phyloP scores from a whole-genome alignment of 371 early-diverging fungal genomes.

The Smittium mucronatum region DNA sequence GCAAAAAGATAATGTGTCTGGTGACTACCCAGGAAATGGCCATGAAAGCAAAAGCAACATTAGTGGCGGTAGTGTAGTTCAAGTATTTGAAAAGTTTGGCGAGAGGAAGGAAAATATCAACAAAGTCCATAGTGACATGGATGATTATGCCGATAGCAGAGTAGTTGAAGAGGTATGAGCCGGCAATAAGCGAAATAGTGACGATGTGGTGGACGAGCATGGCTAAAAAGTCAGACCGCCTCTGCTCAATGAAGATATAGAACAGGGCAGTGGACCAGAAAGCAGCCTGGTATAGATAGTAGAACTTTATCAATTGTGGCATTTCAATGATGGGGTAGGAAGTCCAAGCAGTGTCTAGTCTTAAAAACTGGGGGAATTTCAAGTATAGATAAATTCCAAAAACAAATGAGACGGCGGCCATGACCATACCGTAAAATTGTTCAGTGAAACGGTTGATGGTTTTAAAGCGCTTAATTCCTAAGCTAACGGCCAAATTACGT shows the following conservation, averaged over 20 bases:
- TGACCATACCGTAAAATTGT: conserved; percentile 51
- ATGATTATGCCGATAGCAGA: conserved; percentile 72
- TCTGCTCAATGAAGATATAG: conserved; percentile 57
- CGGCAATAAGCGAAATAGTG: conserved; percentile 49
- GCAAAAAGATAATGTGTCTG: conserved; percentile 48
- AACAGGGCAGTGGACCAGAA: conserved; percentile 69
- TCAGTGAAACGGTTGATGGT: conserved; percentile 43
- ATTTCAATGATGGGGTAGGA: conserved; percentile 41
- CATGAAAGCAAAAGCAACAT: conserved; percentile 59
- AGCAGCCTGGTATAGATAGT: conserved; percentile 63
- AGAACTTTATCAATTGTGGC: conserved; percentile 45
- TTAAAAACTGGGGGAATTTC: conserved; percentile 47
- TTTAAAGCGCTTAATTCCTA: not conserved
- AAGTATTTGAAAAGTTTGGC: conserved; percentile 68
- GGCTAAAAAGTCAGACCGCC: conserved; percentile 60
- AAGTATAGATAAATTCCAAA: conserved; percentile 22
- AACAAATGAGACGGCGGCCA: conserved; percentile 30
- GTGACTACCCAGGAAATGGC: conserved; percentile 64
- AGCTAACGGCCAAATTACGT: not conserved
- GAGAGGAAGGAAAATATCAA: conserved; percentile 60
- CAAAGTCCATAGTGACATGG: conserved; percentile 64
- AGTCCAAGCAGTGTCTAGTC: conserved; percentile 46
- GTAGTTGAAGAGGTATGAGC: conserved; percentile 56
- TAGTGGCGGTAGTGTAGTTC: conserved; percentile 42
- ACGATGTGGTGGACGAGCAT: conserved; percentile 73